phyloP scores from a whole-genome alignment of 139 green algal genomes.

The Tetradesmus obliquus region DNA sequence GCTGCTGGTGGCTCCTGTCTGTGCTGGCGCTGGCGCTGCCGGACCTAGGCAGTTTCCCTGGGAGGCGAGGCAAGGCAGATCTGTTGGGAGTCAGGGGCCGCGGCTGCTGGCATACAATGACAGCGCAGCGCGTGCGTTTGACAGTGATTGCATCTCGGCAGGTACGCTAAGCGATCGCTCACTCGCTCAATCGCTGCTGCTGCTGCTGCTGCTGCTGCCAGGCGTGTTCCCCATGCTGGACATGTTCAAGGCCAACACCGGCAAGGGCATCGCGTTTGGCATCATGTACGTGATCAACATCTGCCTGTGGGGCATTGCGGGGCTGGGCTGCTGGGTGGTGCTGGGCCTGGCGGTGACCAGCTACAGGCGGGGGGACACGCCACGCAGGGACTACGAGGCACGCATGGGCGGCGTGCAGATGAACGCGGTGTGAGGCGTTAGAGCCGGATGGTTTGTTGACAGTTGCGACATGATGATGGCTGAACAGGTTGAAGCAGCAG shows the following conservation, averaged over 20 bases:
- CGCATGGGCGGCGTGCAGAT: conserved; percentile 37
- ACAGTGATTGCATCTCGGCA: background rate
- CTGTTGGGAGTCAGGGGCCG: too few species aligned
- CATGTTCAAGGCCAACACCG: background rate
- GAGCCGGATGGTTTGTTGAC: too few species aligned
- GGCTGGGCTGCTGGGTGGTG: conserved; percentile 27
- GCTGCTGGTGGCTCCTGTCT: conserved; percentile 41
- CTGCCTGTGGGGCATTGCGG: conserved; percentile 37
- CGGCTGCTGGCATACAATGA: too few species aligned
- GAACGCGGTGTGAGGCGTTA: background rate
- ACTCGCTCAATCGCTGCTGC: background rate
- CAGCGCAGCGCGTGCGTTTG: background rate
- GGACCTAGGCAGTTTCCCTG: conserved; percentile 9
- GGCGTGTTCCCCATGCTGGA: conserved; percentile 47
- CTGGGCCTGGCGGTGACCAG: conserved; percentile 28
- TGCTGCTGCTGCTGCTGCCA: background rate
- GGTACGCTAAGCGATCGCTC: background rate
- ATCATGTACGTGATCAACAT: conserved; percentile 55
- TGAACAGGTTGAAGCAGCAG: background rate
- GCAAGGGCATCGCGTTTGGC: conserved; percentile 31
- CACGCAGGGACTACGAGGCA: conserved; percentile 20
- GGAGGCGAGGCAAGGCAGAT: conserved; percentile 9
- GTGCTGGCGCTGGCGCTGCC: conserved; percentile 10
- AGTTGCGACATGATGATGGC: background rate
- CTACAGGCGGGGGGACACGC: conserved; percentile 20